phyloP scores from a whole-genome alignment of 805 yeast genomes.

The Metschnikowia dekortorum region DNA sequence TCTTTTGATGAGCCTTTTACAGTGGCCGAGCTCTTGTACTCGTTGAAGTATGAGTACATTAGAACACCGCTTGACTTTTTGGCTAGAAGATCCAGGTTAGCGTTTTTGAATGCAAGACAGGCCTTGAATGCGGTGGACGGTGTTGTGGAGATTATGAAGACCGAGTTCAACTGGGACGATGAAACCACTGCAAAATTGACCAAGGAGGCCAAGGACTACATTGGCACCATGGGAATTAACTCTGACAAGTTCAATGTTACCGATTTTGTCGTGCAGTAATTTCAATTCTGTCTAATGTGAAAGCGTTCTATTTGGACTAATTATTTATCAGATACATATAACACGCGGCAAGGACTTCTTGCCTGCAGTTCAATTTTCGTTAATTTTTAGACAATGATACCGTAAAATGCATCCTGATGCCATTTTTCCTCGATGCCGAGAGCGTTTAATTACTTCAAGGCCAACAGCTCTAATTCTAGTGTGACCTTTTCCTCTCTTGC shows the following conservation, averaged over 20 bases:
- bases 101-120: conserved; percentile 82
- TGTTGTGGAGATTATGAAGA: conserved; percentile 80
- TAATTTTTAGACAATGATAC: not conserved
- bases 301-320: conserved; percentile 1
- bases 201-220: conserved; percentile 49
- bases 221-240: conserved; percentile 58
- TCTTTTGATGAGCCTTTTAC: conserved; percentile 79
- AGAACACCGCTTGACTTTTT: conserved; percentile 87
- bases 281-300: not conserved
- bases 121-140: conserved; percentile 78
- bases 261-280: conserved; percentile 17
- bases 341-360: conserved; percentile 2
- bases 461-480: conserved; percentile 23
- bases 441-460: not conserved
- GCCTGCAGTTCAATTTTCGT: not conserved
- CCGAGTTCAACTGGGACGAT: conserved; percentile 70
- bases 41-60: conserved; percentile 76
- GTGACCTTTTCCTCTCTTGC: conserved; percentile 33
- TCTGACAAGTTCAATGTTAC: conserved; percentile 19
- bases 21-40: conserved; percentile 83
- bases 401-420: not conserved
- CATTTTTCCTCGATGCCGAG: not conserved
- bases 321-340: conserved; percentile 3
- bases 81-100: conserved; percentile 89
- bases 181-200: conserved; percentile 52